Evolutionary conservation across 2,329 filamentous ascomycete species (phyloP), one percentile per base, ranked within the genome.

Genomic region (Cercospora nicotianae): DNA sequence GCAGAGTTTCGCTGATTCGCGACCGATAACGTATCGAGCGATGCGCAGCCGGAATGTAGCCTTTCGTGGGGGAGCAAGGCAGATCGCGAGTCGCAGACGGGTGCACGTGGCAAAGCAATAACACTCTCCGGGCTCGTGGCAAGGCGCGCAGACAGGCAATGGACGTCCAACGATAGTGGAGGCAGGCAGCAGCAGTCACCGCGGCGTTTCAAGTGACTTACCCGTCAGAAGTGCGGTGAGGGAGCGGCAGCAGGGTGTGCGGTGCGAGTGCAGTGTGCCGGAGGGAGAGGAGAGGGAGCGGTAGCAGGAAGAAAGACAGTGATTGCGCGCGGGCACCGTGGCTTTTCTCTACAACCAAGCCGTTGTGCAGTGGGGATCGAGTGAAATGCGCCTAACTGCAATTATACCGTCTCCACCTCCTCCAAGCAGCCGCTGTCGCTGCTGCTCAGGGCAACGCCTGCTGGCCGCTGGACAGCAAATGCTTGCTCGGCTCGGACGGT

Each of bases 401-500:
- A 67, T 64, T 53, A 61, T 33, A 58, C 48, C n/a, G 48, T 65
- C 57, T 67, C 66, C 57, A 65, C 65, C 61, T 60, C 59, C 23
- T 57, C 61, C 57, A 57, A 59, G 57, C 45, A 28, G 57, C 65
- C 60, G 57, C 63, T 60, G 48, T 51, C 55, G 53, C 28, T 53
- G 53, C 53, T 65, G 63, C 55, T 20, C 61, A 64, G 42, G 57
- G 60, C 57, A 51, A 55, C 57, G 26, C n/a, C 60, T 57, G 53
- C 53, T 57, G 64, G 51, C 1, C 33, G 28, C 36, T 39, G 55
- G 57, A 63, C 61, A 53, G 31, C 20, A 65, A 33, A 59, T 55
- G 59, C 63, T 63, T 68, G 63, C 64, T 68, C 63, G 63, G 63
- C 63, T 68, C 66, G 58, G 58, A 58, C 57, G 39, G 42, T 62